A percentile compares a stretch with the other conserved stretches of the same genome.
Evolutionary conservation across 805 yeast genomes (phyloP).

Genomic region (Cyberlindnera misumaiensis): DNA sequence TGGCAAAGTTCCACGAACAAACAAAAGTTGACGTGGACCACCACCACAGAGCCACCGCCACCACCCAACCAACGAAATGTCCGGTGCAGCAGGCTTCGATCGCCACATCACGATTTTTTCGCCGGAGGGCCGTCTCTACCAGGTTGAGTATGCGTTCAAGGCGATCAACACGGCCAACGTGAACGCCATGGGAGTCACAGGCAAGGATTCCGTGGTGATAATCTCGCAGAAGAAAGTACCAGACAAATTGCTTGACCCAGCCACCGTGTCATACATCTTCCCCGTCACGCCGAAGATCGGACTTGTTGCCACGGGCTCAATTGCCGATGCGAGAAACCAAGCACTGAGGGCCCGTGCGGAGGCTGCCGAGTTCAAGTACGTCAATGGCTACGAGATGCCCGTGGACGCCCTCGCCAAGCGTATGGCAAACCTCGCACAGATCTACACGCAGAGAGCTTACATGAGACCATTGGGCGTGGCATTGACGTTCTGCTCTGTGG

Average conservation of each 20-base stretch:
- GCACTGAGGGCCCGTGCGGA: constrained; percentile 91
- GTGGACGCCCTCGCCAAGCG: constrained; percentile 87
- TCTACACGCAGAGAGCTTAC: constrained; percentile 95
- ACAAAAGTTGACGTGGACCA: too few species aligned
- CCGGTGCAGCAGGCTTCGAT: constrained; percentile 86
- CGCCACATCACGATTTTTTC: constrained; percentile 98
- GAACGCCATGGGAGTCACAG: constrained; percentile 82
- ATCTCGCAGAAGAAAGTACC: constrained; percentile 95
- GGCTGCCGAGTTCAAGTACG: constrained; percentile 90
- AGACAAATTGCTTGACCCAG: constrained; percentile 84
- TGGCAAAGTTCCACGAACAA: too few species aligned
- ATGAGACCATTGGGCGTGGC: constrained; percentile 98
- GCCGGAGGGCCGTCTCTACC: constrained; percentile 96
- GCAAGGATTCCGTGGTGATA: constrained; percentile 79
- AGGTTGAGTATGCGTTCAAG: constrained; percentile 96
- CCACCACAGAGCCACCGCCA: too few species aligned
- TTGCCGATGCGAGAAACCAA: constrained; percentile 90
- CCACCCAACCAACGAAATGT: constrained; percentile 22
- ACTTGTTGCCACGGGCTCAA: constrained; percentile 88
- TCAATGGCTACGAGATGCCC: constrained; percentile 96
- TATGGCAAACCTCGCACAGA: constrained; percentile 92
- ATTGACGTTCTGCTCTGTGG: constrained; percentile 78
- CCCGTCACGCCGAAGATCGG: constrained; percentile 77
- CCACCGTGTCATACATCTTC: constrained; percentile 82
- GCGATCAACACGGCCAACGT: constrained; percentile 91